These are phyloP conservation scores for Solanum aculeatissimum DNA, from an alignment of 305 asterid genomes.

Conservation along the genomic window DNA sequence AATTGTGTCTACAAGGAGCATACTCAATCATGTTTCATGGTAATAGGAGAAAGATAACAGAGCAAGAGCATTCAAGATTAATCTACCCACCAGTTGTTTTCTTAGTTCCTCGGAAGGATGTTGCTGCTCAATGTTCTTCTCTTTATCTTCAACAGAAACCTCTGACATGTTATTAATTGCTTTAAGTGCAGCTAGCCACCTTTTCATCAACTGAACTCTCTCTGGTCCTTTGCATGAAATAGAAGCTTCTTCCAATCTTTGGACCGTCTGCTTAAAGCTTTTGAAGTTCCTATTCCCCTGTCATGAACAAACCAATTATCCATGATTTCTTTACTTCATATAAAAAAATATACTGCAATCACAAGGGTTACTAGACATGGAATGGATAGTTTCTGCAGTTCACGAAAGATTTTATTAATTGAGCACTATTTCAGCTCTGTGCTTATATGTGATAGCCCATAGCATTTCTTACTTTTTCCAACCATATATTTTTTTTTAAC, in stretches of 20 bases:
- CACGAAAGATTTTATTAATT: not conserved
- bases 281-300: constrained; percentile 62
- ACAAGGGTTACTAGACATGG: not conserved
- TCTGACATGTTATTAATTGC: constrained; percentile 39
- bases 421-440: not conserved
- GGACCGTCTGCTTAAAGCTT: constrained; percentile 88
- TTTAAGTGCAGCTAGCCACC: constrained; percentile 77
- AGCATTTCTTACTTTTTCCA: not conserved
- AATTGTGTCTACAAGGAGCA: not conserved
- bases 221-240: constrained; percentile 84
- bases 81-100: constrained; percentile 51
- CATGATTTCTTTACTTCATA: not conserved
- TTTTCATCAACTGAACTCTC: constrained; percentile 71
- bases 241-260: constrained; percentile 94
- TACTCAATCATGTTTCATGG: not conserved
- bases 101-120: constrained; percentile 52
- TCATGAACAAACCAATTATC: constrained; percentile 3
- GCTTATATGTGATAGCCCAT: not conserved
- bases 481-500: not conserved
- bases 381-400: not conserved
- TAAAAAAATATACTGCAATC: not conserved
- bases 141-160: constrained; percentile 39
- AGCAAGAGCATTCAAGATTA: not conserved
- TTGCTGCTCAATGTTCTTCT: constrained; percentile 35
- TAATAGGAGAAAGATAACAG: not conserved